Base-by-base conservation (phyloP, 768 basidiomycete species). In the Agaricus sinodeliciosus region DNA sequence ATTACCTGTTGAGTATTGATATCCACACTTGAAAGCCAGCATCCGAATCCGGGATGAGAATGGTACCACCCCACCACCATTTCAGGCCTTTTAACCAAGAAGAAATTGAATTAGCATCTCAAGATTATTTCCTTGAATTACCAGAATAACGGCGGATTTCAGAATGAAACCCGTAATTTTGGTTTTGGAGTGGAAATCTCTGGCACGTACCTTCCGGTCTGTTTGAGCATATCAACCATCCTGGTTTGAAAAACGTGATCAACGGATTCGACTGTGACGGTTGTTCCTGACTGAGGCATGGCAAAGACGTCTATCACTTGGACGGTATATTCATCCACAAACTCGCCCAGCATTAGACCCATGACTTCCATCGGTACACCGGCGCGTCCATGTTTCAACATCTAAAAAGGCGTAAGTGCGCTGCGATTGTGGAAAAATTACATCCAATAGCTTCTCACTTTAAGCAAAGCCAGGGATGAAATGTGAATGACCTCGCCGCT, bases 11-110 rank as follows among this genome's bases (percentile, higher is more conserved):
- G 96, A 3, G 96, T 99, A 70, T 97, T 96, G 65, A 98, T 94
- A 72, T 99, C 96, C 18, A 98, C 95, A 61, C 92, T 94, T 43
- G 94, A 97, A 37, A 99, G 75, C 96, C 96, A 99, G 68, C 96
- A 99, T 4, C 96, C 96, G 69, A 98, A 99, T 35, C 96, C 96
- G 51, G 96, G 96, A 75, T 99, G 96, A 36, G 96, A 98, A 70
- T 99, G 96, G 65, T 99, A 99, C 96, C 96, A 99, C 3, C 96
- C 96, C 1, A 99, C 96, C 4, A 98, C 96, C 84, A 87, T 90
- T 74, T 98, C 96, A 28, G 95, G 90, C 61, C 94, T 85, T 47
- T 59, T 55, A 54, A 48, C 36, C 19, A 42, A 43, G 28, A 9
- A 26, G 22, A 47, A 26, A 19, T 44, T 4, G 36, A 42, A 28